Evolutionary conservation across 345 rosid species (phyloP), one percentile per base, ranked within the genome.

Genomic region (Mercurialis annua): DNA sequence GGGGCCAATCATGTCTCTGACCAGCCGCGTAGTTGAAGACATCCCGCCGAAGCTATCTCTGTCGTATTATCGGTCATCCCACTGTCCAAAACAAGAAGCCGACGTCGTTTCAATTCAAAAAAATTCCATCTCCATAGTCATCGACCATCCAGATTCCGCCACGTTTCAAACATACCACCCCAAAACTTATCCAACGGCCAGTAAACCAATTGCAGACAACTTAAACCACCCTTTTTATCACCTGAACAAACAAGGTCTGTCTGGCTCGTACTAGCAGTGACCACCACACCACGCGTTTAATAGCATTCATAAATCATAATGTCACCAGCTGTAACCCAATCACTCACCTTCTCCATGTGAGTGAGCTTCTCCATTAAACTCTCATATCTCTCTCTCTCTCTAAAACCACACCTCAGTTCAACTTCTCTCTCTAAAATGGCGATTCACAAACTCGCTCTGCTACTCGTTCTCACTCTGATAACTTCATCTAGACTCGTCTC

Each of bases 291-390:
- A 71, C 72, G 75, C 85, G 73, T 72, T 76, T 4, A 40, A 40
- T 40, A 10, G 44, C 4, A 60, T 55, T 67, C 60, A 78, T 73
- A 69, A 49, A 36, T 36, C 8, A 40, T 40, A 40, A n/a, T n/a
- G n/a, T 18, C 82, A 77, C 79, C 79, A 87, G 83, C 89, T 83
- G 90, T 73, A 77, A 70, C 71, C 78, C 84, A 82, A 62, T 66
- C 83, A 77, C 58, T 61, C 72, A 66, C 61, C 49, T 8, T 16
- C 56, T 18, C 23, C 79, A 73, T 67, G 79, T 81, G 81, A 77
- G 62, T 50, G n/a, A n/a, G 8, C 15, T 24, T 20, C 56, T 53
- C 65, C 65, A 42, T 46, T n/a, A n/a, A n/a, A 15, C 56, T 40
- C 44, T 40, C 12, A 4, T 36, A 4, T 54, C 44, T 6, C 11